Evolutionary conservation across 306 rosid species (phyloP).

Genomic region (Begonia loranthoides): DNA sequence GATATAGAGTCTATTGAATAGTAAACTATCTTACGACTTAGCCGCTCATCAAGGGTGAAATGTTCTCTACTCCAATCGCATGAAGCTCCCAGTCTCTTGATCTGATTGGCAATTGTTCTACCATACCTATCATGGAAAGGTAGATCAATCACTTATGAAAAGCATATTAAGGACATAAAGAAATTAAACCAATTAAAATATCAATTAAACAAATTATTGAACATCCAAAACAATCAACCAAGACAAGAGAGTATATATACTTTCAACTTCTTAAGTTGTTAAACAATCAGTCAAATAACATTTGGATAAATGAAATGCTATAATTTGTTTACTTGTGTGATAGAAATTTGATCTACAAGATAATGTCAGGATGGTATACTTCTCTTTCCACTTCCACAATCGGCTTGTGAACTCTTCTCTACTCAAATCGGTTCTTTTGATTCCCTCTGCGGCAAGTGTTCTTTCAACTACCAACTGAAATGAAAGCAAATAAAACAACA

Average conservation of each 20-base stretch:
- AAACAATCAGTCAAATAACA: background rate
- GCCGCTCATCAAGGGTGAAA: constrained; percentile 96
- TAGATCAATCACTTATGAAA: no score
- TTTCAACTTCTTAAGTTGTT: background rate
- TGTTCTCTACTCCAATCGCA: constrained; percentile 97
- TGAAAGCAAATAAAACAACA: constrained; percentile 15
- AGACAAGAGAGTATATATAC: background rate
- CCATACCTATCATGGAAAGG: constrained; percentile 40
- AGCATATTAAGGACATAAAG: no score
- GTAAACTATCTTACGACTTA: constrained; percentile 90
- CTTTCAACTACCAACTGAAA: constrained; percentile 90
- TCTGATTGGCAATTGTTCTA: constrained; percentile 89
- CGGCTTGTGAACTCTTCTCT: constrained; percentile 71
- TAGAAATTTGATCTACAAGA: constrained; percentile 6
- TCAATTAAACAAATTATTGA: no score
- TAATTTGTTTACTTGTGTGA: no score
- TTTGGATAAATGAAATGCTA: constrained; percentile 3
- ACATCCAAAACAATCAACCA: no score
- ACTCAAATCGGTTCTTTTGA: constrained; percentile 61
- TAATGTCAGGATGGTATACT: constrained; percentile 35
- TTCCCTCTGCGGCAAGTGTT: constrained; percentile 91
- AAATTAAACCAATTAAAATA: no score
- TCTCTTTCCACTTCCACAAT: constrained; percentile 98
- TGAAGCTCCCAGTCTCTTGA: constrained; percentile 97
- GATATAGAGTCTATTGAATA: constrained; percentile 40